phyloP scores from a whole-genome alignment of 805 yeast genomes.

The Candida broadrunensis region DNA sequence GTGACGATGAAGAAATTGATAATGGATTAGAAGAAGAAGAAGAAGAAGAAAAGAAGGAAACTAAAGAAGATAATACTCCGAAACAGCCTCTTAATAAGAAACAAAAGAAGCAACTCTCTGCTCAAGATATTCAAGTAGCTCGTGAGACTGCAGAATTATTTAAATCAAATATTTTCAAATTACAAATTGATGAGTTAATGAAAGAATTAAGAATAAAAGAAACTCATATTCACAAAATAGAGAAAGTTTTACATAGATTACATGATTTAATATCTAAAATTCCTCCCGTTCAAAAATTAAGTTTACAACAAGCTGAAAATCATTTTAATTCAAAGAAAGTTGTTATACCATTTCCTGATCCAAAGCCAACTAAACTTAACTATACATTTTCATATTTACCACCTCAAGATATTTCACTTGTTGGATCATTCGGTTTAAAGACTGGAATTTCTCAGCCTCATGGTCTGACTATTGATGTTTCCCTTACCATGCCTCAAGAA shows the following conservation, averaged over 20 bases:
- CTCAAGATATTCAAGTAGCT: slow-evolving; percentile 87
- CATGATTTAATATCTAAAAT: slow-evolving; percentile 65
- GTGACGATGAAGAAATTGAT: slow-evolving; percentile 23
- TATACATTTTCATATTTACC: slow-evolving; percentile 66
- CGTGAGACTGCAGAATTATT: slow-evolving; percentile 92
- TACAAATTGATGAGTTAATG: slow-evolving; percentile 89
- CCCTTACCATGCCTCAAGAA: slow-evolving; percentile 74
- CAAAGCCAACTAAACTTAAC: slow-evolving; percentile 72
- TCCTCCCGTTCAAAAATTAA: slow-evolving; percentile 50
- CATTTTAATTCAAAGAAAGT: slow-evolving; percentile 51
- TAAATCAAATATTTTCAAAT: slow-evolving; percentile 91
- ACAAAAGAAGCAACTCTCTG: slow-evolving; percentile 43
- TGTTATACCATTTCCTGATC: slow-evolving; percentile 84
- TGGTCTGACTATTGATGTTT: slow-evolving; percentile 72
- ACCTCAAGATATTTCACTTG: slow-evolving; percentile 74
- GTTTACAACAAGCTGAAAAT: slow-evolving; percentile 58
- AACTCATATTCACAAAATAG: slow-evolving; percentile 60
- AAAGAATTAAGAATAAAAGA: slow-evolving; percentile 78
- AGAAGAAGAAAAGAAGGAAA: slow-evolving; percentile 8
- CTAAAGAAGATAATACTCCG: slow-evolving; percentile 3
- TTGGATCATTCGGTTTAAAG: slow-evolving; percentile 88
- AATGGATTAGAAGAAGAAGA: slow-evolving; percentile 13
- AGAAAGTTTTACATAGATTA: slow-evolving; percentile 70
- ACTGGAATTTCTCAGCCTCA: slow-evolving; percentile 66
- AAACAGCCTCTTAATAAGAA: slow-evolving; percentile 30